Evolutionary conservation across 441 rosid genomes (phyloP), one percentile per base, ranked within the genome.

Genomic region (Jatropha podagrica): DNA sequence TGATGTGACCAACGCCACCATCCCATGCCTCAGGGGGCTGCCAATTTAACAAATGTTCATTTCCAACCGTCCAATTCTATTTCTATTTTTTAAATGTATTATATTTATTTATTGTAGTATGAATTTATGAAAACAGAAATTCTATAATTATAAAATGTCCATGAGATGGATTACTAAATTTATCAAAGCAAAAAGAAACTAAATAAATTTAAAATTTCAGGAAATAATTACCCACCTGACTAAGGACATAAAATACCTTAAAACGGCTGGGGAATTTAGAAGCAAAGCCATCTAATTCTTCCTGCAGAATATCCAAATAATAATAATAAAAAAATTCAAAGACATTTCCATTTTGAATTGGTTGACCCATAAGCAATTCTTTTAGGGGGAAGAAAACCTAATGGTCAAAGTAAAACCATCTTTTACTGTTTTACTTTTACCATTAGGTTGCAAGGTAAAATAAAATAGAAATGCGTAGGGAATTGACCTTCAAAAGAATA

Each of bases 11-110:
- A 20, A 87, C 87, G 65, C 98, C 97, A 51, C 96, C 95, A 74
- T 86, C 80, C 98, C 97, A 94, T 44, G 13, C 79, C 60, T 88
- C 93, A 10, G 96, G 92, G 76, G 97, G 91, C 96, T 92, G 85
- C 59, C 26, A 59, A 76, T 46, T 7, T 32, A 32, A 32, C 32
- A 1, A 32, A 32, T 32, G 32, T 32, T 32, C 0, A 1, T 32
- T 32, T 32, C 32, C 32, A 32, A 23, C 23, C 23, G 23, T 0
- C 23, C 23, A 0, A 23, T 23, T 23, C 23, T 23, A 23, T 23
- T 23, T 23, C 23, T 23, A 23, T 23, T 23, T 23, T 23, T 23
- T 0, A 23, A 23, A 23, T 23, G 23, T 23, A 23, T 23, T 23
- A 23, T 23, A 23, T 23, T 23, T 23, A 23, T 23, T 23, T 23